Evolutionary conservation across 805 yeast species (phyloP).

Genomic region (Kodamaea lidongshanica): DNA sequence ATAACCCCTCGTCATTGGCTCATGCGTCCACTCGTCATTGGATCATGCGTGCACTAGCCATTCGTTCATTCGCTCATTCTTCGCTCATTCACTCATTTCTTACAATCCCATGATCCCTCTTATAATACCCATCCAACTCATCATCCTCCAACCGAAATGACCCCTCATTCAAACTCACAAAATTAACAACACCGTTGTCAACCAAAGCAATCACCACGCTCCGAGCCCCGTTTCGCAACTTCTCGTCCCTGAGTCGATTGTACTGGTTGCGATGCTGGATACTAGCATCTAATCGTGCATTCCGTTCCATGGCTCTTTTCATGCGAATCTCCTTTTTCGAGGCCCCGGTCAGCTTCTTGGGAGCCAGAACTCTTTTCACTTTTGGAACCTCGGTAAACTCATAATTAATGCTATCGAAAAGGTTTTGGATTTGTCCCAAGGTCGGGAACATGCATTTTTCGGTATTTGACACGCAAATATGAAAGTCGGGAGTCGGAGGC

Average conservation of each 20-base stretch:
- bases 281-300: conserved; percentile 17
- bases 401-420: conserved; percentile 16
- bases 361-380: background rate
- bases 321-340: conserved; percentile 22
- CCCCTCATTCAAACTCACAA: conserved; percentile 46
- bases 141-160: conserved; percentile 34
- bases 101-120: conserved; percentile 17
- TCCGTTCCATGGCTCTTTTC: conserved; percentile 22
- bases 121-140: conserved; percentile 14
- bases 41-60: no score
- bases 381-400: conserved; percentile 3
- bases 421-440: conserved; percentile 31
- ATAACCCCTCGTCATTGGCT: no score
- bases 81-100: no score
- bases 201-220: conserved; percentile 61
- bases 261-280: conserved; percentile 23
- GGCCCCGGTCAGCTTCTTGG: conserved; percentile 8
- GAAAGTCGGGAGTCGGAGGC: conserved; percentile 74
- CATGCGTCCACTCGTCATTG: no score
- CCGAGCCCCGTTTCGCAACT: conserved; percentile 49
- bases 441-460: conserved; percentile 42
- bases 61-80: conserved; percentile 2
- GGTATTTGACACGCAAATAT: conserved; percentile 53
- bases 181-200: conserved; percentile 70
- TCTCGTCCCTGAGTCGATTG: conserved; percentile 26